Conservation (phyloP, 1,284 basidiomycete genomes). For the Sporisorium graminicola region DNA sequence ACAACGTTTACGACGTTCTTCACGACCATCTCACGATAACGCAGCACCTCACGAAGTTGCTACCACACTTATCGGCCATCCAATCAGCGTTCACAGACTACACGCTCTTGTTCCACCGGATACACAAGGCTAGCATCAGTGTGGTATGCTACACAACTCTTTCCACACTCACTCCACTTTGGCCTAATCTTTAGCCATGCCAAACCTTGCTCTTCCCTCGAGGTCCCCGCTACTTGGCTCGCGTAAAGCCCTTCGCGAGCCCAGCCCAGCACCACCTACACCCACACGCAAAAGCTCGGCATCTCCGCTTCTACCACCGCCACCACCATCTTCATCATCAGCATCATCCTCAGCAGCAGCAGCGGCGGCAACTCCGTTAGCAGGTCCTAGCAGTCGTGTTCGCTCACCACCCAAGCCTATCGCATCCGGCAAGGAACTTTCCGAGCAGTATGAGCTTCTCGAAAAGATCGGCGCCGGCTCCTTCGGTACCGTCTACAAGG, state of each 20-base stretch:
- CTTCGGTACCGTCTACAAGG: slow-evolving; percentile 95
- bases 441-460: slow-evolving; percentile 82
- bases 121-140: neutral
- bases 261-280: slow-evolving; percentile 39
- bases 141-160: slow-evolving; percentile 1
- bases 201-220: slow-evolving; percentile 52
- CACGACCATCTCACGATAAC: slow-evolving; percentile 3
- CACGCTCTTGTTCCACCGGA: neutral
- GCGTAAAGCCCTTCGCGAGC: slow-evolving; percentile 38
- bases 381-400: slow-evolving; percentile 39
- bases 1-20: neutral
- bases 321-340: slow-evolving; percentile 10
- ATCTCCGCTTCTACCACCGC: slow-evolving; percentile 22
- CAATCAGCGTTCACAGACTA: neutral
- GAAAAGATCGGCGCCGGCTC: slow-evolving; percentile 98
- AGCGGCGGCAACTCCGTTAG: neutral
- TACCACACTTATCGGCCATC: neutral
- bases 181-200: slow-evolving; percentile 25
- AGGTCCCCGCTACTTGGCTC: slow-evolving; percentile 56
- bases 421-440: slow-evolving; percentile 58
- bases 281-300: slow-evolving; percentile 47
- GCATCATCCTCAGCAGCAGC: slow-evolving; percentile 4
- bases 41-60: neutral
- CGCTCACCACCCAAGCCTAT: slow-evolving; percentile 40
- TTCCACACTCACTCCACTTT: neutral